Percentiles rank a stretch among this genome's conserved stretches.
Conservation (phyloP, 306 rosid species). For the Prunus davidiana region DNA sequence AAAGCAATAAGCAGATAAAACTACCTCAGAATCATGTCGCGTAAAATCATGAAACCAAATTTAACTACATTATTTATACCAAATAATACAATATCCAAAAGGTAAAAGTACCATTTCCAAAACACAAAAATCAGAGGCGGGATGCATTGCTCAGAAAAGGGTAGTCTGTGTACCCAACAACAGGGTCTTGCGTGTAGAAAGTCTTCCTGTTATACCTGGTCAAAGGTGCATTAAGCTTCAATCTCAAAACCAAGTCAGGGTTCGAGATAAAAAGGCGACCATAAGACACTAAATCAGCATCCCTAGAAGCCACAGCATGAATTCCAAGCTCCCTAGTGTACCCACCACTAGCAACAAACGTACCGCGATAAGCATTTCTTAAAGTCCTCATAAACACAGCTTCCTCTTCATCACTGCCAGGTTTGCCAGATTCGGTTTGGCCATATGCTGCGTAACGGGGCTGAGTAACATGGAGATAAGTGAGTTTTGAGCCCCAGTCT, state of each 20-base stretch:
- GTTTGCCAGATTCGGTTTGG: constrained; percentile 63
- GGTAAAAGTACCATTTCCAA: neutral
- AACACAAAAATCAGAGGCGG: constrained; percentile 47
- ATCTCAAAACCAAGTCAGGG: constrained; percentile 67
- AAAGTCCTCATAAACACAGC: constrained; percentile 49
- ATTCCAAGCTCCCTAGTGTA: constrained; percentile 70
- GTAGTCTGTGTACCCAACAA: constrained; percentile 79
- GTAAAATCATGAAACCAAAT: too few species aligned
- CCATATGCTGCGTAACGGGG: constrained; percentile 68
- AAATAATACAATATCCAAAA: neutral
- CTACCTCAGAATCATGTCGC: too few species aligned
- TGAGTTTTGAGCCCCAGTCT: constrained; percentile 45
- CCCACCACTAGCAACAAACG: constrained; percentile 87
- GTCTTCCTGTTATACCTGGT: constrained; percentile 66
- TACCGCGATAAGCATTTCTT: constrained; percentile 62
- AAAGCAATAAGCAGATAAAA: too few species aligned
- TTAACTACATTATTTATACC: neutral
- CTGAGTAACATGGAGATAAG: constrained; percentile 86
- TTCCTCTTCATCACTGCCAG: constrained; percentile 70
- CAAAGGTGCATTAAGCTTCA: constrained; percentile 62
- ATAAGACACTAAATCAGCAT: constrained; percentile 74
- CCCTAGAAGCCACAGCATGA: constrained; percentile 61
- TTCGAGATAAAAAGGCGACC: constrained; percentile 77
- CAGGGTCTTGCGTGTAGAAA: constrained; percentile 81
- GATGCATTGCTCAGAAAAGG: constrained; percentile 50